Percentiles rank a stretch among this genome's conserved stretches.
These are phyloP conservation scores for Tolypocladium guangdongense DNA, from an alignment of 2,329 filamentous ascomycete genomes.

Conservation along the genomic window DNA sequence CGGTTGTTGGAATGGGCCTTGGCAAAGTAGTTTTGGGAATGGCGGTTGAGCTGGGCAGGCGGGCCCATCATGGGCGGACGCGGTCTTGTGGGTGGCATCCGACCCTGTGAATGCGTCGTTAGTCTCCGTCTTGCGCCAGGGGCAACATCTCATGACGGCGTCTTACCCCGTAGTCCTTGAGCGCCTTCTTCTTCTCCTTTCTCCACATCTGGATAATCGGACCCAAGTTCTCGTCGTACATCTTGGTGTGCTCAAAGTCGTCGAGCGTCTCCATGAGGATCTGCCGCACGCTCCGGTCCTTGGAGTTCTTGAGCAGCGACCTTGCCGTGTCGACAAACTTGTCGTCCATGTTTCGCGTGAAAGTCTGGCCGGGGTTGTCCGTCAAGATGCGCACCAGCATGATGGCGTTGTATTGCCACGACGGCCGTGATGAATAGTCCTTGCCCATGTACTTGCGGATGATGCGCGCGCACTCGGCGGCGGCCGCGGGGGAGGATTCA, in stretches of 20 bases:
- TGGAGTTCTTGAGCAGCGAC: constrained; percentile 58
- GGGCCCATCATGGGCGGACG: constrained; percentile 6
- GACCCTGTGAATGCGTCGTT: constrained; percentile 9
- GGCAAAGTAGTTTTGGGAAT: constrained; percentile 47
- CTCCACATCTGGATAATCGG: constrained; percentile 77
- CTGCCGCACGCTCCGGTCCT: constrained; percentile 69
- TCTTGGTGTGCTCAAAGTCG: constrained; percentile 60
- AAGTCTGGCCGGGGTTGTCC: constrained; percentile 83
- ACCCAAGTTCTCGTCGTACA: constrained; percentile 61
- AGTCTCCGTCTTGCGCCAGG: constrained; percentile 1
- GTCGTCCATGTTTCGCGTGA: constrained; percentile 82
- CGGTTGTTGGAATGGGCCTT: constrained; percentile 35
- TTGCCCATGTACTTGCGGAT: constrained; percentile 75
- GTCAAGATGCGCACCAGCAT: constrained; percentile 89
- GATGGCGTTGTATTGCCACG: constrained; percentile 87
- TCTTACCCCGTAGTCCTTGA: constrained; percentile 39
- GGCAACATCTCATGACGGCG: background rate
- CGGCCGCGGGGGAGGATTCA: constrained; percentile 82
- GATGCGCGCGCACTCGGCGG: constrained; percentile 65
- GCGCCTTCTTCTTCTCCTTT: constrained; percentile 65
- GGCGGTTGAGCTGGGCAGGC: constrained; percentile 16
- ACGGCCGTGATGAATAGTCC: constrained; percentile 53
- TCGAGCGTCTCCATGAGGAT: constrained; percentile 82
- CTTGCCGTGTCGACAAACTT: constrained; percentile 72
- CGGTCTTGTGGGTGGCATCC: constrained; percentile 8